A percentile compares a stretch with the other conserved stretches of the same genome.
Evolutionary conservation across 1,284 basidiomycete genomes (phyloP).

Genomic region (Marasmius oreades): DNA sequence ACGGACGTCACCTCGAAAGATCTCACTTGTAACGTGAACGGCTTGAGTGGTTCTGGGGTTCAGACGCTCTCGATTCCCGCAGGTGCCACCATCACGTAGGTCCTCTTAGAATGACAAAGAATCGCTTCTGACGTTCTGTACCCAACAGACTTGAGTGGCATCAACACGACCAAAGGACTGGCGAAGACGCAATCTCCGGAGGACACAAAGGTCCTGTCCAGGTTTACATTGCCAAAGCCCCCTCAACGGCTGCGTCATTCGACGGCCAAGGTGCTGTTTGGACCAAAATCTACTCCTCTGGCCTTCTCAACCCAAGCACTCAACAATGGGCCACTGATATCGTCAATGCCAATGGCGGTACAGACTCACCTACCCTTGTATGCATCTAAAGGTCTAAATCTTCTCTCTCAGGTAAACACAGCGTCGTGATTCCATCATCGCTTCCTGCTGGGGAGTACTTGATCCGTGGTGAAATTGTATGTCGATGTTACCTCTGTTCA

Average conservation of each 20-base stretch:
- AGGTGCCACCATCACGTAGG: slow-evolving; percentile 36
- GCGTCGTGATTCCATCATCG: background rate
- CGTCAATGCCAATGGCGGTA: slow-evolving; percentile 40
- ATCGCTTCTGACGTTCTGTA: background rate
- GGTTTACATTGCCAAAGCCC: slow-evolving; percentile 49
- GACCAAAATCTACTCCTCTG: slow-evolving; percentile 51
- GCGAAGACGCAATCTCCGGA: slow-evolving; percentile 48
- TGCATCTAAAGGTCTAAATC: background rate
- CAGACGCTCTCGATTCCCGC: slow-evolving; percentile 37
- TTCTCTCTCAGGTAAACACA: slow-evolving; percentile 1
- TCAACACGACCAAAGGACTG: slow-evolving; percentile 49
- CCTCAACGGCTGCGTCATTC: slow-evolving; percentile 40
- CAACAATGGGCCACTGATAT: slow-evolving; percentile 46
- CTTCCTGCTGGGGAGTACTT: slow-evolving; percentile 6
- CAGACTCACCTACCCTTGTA: background rate
- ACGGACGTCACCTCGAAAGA: slow-evolving; percentile 49
- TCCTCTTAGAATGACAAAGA: background rate
- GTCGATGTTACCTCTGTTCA: background rate
- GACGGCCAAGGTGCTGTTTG: slow-evolving; percentile 46
- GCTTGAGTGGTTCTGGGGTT: slow-evolving; percentile 37
- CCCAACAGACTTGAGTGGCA: slow-evolving; percentile 42
- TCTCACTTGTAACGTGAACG: slow-evolving; percentile 48
- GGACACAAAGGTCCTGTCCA: slow-evolving; percentile 51
- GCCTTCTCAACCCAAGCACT: slow-evolving; percentile 34
- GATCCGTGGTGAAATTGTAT: slow-evolving; percentile 5